Base-by-base conservation (phyloP, 257 asterid species). In the Craterostigma plantagineum region DNA sequence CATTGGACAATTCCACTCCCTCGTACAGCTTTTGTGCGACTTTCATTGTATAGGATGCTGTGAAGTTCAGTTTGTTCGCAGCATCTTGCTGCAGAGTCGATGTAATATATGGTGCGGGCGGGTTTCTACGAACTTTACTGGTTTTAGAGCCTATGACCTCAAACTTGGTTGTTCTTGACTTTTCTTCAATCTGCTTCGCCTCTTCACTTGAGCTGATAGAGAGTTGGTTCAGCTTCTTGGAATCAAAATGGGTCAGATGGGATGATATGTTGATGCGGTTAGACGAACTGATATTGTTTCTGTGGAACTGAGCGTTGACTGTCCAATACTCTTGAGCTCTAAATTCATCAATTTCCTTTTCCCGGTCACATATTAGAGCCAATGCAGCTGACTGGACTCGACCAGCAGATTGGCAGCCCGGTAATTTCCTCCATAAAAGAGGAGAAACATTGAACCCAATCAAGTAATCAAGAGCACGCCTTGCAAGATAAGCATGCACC, bases 51-150 rank as follows among this genome's bases (percentile, higher is more conserved):
- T 63, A 27, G 35, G 92, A 61, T 17, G 93, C 78, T 1, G 81
- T 11, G 53, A 82, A 87, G 51, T 77, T 66, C 52, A 87, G 66
- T 56, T 62, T 79, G 72, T 72, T 82, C 38, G 95, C 86, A 42
- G 98, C 98, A 49, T 87, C 98, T 69, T 82, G 98, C 73, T 82
- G 95, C 52, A 82, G 93, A 11, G 93, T 67, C 18, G 98, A 82
- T 38, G 98, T 87, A 56, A 79, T 79, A 52, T 67, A 76, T 33
- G 98, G 98, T 44, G 61, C 45, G 42, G 86, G 83, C n/a, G 9
- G 95, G 41, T 73, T 81, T 64, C 66, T 71, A 53, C 68, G 72
- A 50, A 38, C 42, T 61, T 68, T 74, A 64, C 72, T 72, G 51
- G 54, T 59, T 69, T 79, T 76, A 38, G 75, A 56, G 50, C 66